phyloP scores from a whole-genome alignment of 83 land plant species.

The Isoetes engelmannii region DNA sequence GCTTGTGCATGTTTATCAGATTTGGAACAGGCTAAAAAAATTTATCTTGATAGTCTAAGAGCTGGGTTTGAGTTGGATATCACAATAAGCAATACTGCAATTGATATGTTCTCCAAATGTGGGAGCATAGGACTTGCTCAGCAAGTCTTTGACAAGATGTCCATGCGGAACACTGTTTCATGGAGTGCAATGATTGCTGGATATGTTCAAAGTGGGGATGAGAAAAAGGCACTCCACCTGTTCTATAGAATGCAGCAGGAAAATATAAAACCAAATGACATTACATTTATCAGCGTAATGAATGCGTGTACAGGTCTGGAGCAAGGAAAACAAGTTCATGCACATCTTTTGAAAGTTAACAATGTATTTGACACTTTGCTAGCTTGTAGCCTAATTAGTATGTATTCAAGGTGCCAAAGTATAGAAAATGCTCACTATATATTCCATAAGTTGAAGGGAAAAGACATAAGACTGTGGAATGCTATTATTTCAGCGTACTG shows the following conservation, averaged over 20 bases:
- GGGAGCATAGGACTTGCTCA: constrained; percentile 8
- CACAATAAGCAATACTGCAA: constrained; percentile 7
- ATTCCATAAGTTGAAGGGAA: too few relatives aligned
- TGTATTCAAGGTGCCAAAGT: too few relatives aligned
- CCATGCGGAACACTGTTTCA: constrained; percentile 9
- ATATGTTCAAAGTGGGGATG: constrained; percentile 15
- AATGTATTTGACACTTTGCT: too few relatives aligned
- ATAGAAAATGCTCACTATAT: too few relatives aligned
- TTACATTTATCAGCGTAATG: too few relatives aligned
- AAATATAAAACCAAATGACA: too few relatives aligned
- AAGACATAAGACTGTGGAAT: too few relatives aligned
- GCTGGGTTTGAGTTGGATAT: background rate
- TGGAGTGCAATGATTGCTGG: constrained; percentile 24
- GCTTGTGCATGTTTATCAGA: constrained; percentile 9
- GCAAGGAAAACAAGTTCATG: too few relatives aligned
- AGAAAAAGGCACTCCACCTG: constrained; percentile 7
- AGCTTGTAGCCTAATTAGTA: too few relatives aligned
- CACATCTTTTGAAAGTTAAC: too few relatives aligned
- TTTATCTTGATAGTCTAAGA: background rate
- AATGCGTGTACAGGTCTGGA: too few relatives aligned
- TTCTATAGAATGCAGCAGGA: constrained; percentile 13
- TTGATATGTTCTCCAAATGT: constrained; percentile 17
- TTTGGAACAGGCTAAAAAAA: background rate
- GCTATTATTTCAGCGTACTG: too few relatives aligned
- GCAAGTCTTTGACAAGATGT: constrained; percentile 9